Base-by-base conservation (phyloP, 2,329 filamentous ascomycete species). In the Cephalotrichum gorgonifer region DNA sequence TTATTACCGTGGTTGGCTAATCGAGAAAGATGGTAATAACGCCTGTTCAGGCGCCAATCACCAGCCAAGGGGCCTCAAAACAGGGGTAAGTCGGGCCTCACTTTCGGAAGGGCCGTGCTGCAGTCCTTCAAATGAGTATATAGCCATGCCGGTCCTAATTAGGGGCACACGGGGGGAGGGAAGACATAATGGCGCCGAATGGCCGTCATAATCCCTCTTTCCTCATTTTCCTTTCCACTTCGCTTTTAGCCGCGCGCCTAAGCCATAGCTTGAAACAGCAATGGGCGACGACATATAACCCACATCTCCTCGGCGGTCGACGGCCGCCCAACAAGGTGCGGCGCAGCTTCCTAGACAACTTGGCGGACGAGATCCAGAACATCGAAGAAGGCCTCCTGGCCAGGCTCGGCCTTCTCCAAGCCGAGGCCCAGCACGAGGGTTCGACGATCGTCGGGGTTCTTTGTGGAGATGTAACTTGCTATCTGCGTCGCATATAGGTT, bases 401-500 rank as follows among this genome's bases (percentile, higher is more conserved):
- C 69, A 5, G 69, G 66, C 41, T 74, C 71, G 2, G 71, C 61
- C 52, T 69, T 75, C 28, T 67, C 67, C 50, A 85, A 57, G 1
- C 81, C 81, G 8, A 85, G 64, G 0, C 81, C 81, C 3, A 85
- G 63, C 9, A 85, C 67, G n/a, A 85, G 62, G 2, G 72, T 81
- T 39, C 81, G 71, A 49, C 69, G 70, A 54, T 83, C 78, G 43
- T 81, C 73, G 1, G 88, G 81, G 47, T 86, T 75, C 54, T 82
- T 82, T 52, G 84, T 79, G 17, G 83, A 75, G 51, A 98, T 77
- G 35, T 85, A 79, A 59, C 83, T 94, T 5, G 85, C 93, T 55
- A 97, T 84, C 59, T 96, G 91, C 41, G 87, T 87, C 3, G 90
- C 90, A 59, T 94, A 85, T 2, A 96, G 78, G 63, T 96, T 90